These are phyloP conservation scores for Ceratocystis variospora DNA, from an alignment of 2,329 filamentous ascomycete species.

Conservation along the genomic window DNA sequence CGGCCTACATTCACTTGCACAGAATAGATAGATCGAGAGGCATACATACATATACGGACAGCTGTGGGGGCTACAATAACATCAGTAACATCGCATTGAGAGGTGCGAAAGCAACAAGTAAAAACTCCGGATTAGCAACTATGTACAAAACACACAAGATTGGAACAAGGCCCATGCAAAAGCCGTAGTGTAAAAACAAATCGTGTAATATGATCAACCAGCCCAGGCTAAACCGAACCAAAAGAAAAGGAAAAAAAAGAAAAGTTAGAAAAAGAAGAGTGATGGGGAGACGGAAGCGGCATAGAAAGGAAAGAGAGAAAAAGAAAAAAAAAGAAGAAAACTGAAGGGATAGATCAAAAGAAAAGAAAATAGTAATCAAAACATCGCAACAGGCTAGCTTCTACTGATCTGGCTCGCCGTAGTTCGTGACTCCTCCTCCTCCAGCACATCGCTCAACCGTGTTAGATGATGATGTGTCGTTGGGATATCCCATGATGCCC, in stretches of 20 bases:
- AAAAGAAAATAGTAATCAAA: not conserved
- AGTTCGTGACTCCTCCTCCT: conserved; percentile 69
- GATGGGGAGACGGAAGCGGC: not conserved
- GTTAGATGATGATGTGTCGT: conserved; percentile 78
- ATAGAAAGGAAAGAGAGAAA: not conserved
- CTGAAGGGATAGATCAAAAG: not conserved
- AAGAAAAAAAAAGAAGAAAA: not conserved
- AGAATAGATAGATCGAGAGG: not conserved
- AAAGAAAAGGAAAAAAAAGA: not conserved
- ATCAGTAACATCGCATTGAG: not conserved
- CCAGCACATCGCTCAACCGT: conserved; percentile 72
- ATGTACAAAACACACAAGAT: conserved; percentile 4
- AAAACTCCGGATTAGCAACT: conserved; percentile 6
- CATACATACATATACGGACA: not conserved
- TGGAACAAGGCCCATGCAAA: conserved; percentile 1
- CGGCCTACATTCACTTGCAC: not conserved
- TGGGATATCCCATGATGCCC: conserved; percentile 60
- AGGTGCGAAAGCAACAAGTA: not conserved
- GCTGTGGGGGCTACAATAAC: not conserved
- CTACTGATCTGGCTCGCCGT: conserved; percentile 49
- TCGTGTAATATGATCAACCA: conserved; percentile 6
- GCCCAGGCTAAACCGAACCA: conserved; percentile 8
- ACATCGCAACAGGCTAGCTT: conserved; percentile 1
- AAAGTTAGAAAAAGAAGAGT: not conserved
- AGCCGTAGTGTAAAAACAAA: conserved; percentile 2